Conservation (phyloP, 495 filamentous ascomycete genomes). For the Penicillium desertorum region DNA sequence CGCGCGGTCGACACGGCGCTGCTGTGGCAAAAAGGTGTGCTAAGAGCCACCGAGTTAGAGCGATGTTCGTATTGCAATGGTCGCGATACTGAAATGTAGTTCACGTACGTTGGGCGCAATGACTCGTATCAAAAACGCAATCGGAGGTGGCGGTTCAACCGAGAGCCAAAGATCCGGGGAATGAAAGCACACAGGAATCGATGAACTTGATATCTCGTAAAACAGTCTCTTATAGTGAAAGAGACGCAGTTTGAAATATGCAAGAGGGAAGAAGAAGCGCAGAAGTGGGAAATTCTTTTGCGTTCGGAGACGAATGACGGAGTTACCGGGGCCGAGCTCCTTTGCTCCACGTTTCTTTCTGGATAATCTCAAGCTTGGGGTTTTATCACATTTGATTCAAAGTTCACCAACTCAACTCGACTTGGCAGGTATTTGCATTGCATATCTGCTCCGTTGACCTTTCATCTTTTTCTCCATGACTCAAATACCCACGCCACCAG, state of each 20-base stretch:
- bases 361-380: neutral
- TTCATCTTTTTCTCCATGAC: constrained; percentile 25
- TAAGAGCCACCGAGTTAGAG: neutral
- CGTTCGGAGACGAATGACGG: constrained; percentile 41
- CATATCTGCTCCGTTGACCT: neutral
- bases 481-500: constrained; percentile 41
- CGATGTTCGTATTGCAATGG: neutral
- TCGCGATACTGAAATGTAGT: neutral
- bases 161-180: neutral
- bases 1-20: neutral
- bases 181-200: neutral
- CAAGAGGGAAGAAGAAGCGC: constrained; percentile 18
- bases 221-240: neutral
- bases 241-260: constrained; percentile 6
- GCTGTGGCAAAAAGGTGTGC: neutral
- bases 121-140: constrained; percentile 5
- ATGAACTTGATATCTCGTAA: neutral
- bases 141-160: constrained; percentile 11
- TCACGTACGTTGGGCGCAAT: constrained; percentile 3
- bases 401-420: neutral
- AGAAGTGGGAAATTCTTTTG: constrained; percentile 46
- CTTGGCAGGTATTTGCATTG: neutral
- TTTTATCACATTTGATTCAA: neutral
- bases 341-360: constrained; percentile 19
- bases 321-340: constrained; percentile 46